Evolutionary conservation across 108 stramenopile genomes (phyloP), one percentile per base, ranked within the genome.

Genomic region (Stephanodiscus triporus): DNA sequence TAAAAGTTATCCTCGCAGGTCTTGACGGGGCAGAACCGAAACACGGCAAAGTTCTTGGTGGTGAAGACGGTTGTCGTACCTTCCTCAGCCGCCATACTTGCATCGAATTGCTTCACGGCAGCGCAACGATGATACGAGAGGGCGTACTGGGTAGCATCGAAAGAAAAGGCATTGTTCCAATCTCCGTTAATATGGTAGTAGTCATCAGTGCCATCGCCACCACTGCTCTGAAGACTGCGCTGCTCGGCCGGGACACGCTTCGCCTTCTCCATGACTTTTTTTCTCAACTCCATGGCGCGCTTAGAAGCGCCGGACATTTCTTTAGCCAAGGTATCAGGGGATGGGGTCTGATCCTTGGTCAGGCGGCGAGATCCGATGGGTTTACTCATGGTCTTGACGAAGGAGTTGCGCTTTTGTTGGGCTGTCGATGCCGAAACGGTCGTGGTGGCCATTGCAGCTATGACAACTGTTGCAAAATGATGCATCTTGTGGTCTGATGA

Each of bases 91-190:
- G 81, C 81, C 9, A 77, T 53, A 14, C 59, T 50, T 0, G 59
- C 70, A 20, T 70, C 70, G 30, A 61, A 77, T n/a, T 63, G 62
- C 36, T 36, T 23, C 19, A 77, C 58, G 13, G 70, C 80, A 19
- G 81, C 78, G 54, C 93, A 94, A 16, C 88, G 86, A 26, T 85
- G 76, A 76, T 94, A 94, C 59, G 88, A 87, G 60, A 94, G 64
- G 4, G 90, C 85, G 58, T 85, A 89, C 27, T 85, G 53, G 13
- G 84, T 70, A 2, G 90, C 62, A 67, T 93, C 81, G 51, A 93
- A 76, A 2, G 53, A 51, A 29, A 68, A 76, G 30, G 50, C 50
- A 37, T 68, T 76, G 24, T 57, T 47, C 64, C 73, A 66, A 2
- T 66, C 73, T 6, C 45, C 64, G 1, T 40, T 50, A 6, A 42